Conservation (phyloP, 179 eudicot genomes). For the Spergularia azorica region DNA sequence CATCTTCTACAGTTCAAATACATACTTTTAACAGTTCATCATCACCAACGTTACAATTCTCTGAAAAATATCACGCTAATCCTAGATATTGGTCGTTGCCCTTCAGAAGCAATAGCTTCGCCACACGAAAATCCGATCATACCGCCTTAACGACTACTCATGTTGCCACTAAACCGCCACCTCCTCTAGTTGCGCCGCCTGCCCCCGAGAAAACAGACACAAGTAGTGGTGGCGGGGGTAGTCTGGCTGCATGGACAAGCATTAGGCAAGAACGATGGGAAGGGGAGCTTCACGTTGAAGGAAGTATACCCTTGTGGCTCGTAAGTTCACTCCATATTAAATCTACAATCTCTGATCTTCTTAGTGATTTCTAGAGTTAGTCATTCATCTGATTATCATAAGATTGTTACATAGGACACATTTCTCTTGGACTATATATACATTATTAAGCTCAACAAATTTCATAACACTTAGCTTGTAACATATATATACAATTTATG, state of each 20-base stretch:
- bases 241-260: conserved; percentile 84
- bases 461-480: too few relatives aligned
- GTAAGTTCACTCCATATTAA: conserved; percentile 33
- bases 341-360: not conserved
- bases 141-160: conserved; percentile 22
- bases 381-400: too few relatives aligned
- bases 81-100: not conserved
- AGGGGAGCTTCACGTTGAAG: conserved; percentile 79
- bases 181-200: conserved; percentile 31
- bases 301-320: conserved; percentile 87
- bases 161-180: conserved; percentile 45
- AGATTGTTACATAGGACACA: too few relatives aligned
- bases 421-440: too few relatives aligned
- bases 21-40: conserved; percentile 13
- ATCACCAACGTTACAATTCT: conserved; percentile 18
- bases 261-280: conserved; percentile 86
- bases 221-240: conserved; percentile 25
- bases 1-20: conserved; percentile 33
- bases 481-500: too few relatives aligned
- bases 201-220: conserved; percentile 27
- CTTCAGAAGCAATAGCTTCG: not conserved
- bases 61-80: conserved; percentile 4
- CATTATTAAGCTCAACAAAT: too few relatives aligned
- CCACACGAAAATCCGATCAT: conserved; percentile 3
- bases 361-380: too few relatives aligned